Evolutionary conservation across 148 eudicot species (phyloP).

Genomic region (Linanthus parryae): DNA sequence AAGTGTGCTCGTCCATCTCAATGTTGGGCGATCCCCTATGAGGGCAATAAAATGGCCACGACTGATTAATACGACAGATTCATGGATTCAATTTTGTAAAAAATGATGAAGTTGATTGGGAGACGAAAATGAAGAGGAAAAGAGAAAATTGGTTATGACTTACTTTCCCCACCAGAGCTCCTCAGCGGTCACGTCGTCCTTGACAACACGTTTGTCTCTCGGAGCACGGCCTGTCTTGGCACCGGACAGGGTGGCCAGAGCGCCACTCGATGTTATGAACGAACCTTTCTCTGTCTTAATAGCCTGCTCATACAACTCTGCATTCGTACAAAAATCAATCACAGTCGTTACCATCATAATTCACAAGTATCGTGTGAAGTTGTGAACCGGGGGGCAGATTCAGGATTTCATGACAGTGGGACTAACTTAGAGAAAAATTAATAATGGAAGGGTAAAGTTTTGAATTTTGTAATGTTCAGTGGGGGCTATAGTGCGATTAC

Average conservation of each 20-base stretch:
- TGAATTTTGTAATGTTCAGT: too few relatives aligned
- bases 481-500: too few relatives aligned
- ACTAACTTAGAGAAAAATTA: too few relatives aligned
- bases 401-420: too few relatives aligned
- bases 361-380: too few relatives aligned
- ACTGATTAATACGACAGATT: too few relatives aligned
- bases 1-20: conserved; percentile 98
- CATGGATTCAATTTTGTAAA: too few relatives aligned
- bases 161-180: conserved; percentile 99
- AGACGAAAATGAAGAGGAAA: neutral
- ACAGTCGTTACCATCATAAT: too few relatives aligned
- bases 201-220: conserved; percentile 87
- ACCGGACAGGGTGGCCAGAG: conserved; percentile 82
- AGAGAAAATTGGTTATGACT: conserved; percentile 18
- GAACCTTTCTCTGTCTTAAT: conserved; percentile 92
- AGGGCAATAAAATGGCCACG: too few relatives aligned
- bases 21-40: conserved; percentile 93
- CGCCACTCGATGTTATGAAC: conserved; percentile 79
- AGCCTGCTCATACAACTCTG: conserved; percentile 92
- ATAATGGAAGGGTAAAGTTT: too few relatives aligned
- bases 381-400: too few relatives aligned
- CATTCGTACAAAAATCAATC: neutral
- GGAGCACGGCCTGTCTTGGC: conserved; percentile 96
- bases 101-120: neutral
- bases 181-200: conserved; percentile 52